Conservation (phyloP, 441 rosid genomes). For the Arabidopsis hybrid region DNA sequence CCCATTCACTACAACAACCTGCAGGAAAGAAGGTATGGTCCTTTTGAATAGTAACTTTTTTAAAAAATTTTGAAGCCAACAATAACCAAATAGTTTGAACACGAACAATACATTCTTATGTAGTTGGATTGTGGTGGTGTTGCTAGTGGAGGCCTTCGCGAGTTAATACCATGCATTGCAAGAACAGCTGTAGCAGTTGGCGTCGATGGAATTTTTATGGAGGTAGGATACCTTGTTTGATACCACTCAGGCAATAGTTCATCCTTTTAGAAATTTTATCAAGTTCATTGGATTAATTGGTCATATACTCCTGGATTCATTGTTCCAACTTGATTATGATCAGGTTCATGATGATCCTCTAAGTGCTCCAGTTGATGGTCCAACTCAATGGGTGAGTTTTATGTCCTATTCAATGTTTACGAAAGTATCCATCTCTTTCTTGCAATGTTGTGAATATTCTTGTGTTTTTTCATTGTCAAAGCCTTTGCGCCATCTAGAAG, state of each 20-base stretch:
- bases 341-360: constrained; percentile 97
- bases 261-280: not conserved
- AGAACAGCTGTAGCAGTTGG: constrained; percentile 98
- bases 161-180: constrained; percentile 93
- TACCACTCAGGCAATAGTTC: too few species aligned
- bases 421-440: constrained; percentile 3
- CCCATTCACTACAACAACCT: constrained; percentile 96
- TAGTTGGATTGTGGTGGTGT: constrained; percentile 98
- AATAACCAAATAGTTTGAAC: constrained; percentile 23
- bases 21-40: constrained; percentile 83
- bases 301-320: not conserved
- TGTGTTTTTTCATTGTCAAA: constrained; percentile 46
- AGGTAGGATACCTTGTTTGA: constrained; percentile 55
- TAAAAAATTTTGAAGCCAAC: not conserved
- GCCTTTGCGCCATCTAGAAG: constrained; percentile 93
- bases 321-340: constrained; percentile 38
- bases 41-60: not conserved
- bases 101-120: constrained; percentile 25
- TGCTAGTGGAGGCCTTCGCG: constrained; percentile 99
- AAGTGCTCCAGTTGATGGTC: constrained; percentile 96
- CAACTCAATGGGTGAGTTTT: constrained; percentile 95
- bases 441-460: constrained; percentile 4
- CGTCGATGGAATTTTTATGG: constrained; percentile 97
- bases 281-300: constrained; percentile 11
- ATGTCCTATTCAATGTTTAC: constrained; percentile 9